Base-by-base conservation (phyloP, 1,284 basidiomycete species). In the Cutaneotrichosporon daszewskae region DNA sequence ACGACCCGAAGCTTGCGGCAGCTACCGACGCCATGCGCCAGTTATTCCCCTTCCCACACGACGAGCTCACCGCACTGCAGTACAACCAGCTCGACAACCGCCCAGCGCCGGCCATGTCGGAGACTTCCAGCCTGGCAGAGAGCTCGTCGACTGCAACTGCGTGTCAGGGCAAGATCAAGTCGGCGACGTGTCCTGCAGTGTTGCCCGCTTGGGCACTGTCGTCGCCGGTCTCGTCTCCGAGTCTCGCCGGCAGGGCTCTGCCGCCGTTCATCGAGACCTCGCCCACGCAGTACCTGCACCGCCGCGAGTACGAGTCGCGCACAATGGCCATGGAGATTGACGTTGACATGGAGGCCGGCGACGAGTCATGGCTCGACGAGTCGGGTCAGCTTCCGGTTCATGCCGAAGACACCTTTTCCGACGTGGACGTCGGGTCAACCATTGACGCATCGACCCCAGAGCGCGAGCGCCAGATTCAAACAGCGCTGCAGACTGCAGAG, bases 11-110 rank as follows among this genome's bases (percentile, higher is more conserved):
- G 37, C 45, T 68, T 17, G 57, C 57, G 31, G 66, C 62, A 24
- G 63, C 64, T 7, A 68, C 66, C 8, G 60, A 63, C 37, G 66
- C 66, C 27, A 52, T 68, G 39, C 43, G 60, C 18, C 60, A 62
- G 14, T 34, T 68, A 24, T 66, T 68, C 54, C 60, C 62, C 6
- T 16, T 51, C 58, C n/a, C n/a, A n/a, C n/a, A n/a, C 49, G 43
- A 20, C 36, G 19, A 9, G 28, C 23, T 9, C 14, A 17, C 20
- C 6, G 5, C 7, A 7, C 18, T 14, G 10, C 22, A 27, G 12
- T 45, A 56, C 25, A 62, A 61, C 43, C 54, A 53, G 42, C 54
- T 63, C 13, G 64, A 65, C 40, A 58, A 58, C 40, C 43, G 50
- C 23, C 53, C 46, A 6, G 43, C 44, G 2, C 28, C 44, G 1